Evolutionary conservation across 2,329 filamentous ascomycete genomes (phyloP), one percentile per base, ranked within the genome.

Genomic region (Neopestalotiopsis sp.): DNA sequence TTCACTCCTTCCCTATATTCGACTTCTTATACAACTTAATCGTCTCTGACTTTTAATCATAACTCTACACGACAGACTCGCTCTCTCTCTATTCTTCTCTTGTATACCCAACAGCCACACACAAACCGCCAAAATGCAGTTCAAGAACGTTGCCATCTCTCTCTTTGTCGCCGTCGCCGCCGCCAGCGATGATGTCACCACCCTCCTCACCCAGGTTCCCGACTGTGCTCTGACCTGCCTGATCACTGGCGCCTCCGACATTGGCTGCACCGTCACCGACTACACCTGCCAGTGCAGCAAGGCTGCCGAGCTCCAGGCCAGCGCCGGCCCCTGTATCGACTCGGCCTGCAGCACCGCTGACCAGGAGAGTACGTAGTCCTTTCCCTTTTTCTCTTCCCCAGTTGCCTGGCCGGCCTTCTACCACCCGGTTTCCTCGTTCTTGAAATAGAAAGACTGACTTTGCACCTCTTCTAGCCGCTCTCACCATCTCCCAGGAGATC

Each of bases 171-270:
- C 69, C 68, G 67, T 65, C 66, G 52, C 69, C 34, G 69, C 67
- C 56, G 69, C 71, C n/a, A 38, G 34, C 34, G 71, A 72, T 65
- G 60, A 69, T n/a, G n/a, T 72, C 66, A 57, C 67, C 49, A 52
- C 70, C 20, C 68, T 76, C 42, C 68, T 72, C 34, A 40, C 69
- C 32, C 67, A 71, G 49, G 75, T 82, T 6, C 81, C 81, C 30
- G 32, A 70, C 12, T 83, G 81, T 71, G 77, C 81, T 5, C 67
- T 79, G 66, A 61, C 67, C 4, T 83, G 81, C 72, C 75, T 83
- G 68, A 68, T 74, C 52, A 61, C 72, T 3, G 76, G 71, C 14
- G 74, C 75, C 17, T 62, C 69, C n/a, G 40, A 73, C 57, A 72
- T 78, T 59, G 73, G 74, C 69, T 83, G 80, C 73, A 52, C 42